phyloP scores from a whole-genome alignment of 2,329 filamentous ascomycete species.

The Sarocladium strictum region DNA sequence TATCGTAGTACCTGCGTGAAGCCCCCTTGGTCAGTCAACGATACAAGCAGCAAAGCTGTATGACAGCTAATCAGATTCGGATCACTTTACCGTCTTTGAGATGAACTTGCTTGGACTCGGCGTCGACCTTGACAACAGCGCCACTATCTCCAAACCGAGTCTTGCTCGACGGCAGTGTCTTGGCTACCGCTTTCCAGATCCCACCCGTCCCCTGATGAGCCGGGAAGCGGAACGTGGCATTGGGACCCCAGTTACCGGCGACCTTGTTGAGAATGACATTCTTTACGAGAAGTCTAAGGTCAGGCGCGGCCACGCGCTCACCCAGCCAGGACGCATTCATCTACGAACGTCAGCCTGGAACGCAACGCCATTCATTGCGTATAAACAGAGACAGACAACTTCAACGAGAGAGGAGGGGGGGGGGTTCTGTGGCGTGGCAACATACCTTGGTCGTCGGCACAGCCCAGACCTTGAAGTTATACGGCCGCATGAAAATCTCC shows the following conservation, averaged over 20 bases:
- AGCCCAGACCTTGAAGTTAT: constrained; percentile 98
- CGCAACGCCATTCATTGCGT: too few species aligned
- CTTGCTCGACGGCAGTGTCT: constrained; percentile 79
- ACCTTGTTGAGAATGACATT: constrained; percentile 88
- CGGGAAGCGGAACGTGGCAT: constrained; percentile 91
- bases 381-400: too few species aligned
- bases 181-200: constrained; percentile 90
- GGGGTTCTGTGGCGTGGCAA: too few species aligned
- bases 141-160: constrained; percentile 74
- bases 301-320: constrained; percentile 86
- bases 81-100: constrained; percentile 57
- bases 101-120: constrained; percentile 68
- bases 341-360: constrained; percentile 37
- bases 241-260: constrained; percentile 88
- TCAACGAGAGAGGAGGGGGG: not conserved
- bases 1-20: constrained; percentile 51
- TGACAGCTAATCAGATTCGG: not conserved
- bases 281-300: constrained; percentile 79
- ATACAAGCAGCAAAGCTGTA: not conserved
- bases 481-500: constrained; percentile 89
- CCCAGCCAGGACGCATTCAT: constrained; percentile 96
- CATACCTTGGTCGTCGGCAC: constrained; percentile 84
- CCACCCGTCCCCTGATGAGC: constrained; percentile 83
- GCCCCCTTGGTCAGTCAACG: not conserved
- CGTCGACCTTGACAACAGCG: constrained; percentile 73